A percentile compares a stretch with the other conserved stretches of the same genome.
These are phyloP conservation scores for Dysphania ambrosioides DNA, from an alignment of 148 eudicot species.

Conservation along the genomic window DNA sequence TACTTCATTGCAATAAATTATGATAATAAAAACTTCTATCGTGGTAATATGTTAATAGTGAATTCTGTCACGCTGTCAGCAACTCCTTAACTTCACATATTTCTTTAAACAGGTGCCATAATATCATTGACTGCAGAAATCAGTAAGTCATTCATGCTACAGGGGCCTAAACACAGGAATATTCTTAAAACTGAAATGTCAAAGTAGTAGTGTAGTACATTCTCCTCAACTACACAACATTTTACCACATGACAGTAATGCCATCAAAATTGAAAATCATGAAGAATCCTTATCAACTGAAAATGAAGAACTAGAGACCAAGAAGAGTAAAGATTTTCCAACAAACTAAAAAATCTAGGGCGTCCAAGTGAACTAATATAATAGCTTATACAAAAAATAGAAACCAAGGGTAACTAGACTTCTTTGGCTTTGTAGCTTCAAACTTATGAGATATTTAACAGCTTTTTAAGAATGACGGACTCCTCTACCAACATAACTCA, in stretches of 20 bases:
- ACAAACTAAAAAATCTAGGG: too few relatives aligned
- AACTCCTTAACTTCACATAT: background rate
- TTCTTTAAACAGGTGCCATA: background rate
- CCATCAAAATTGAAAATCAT: too few relatives aligned
- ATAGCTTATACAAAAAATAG: too few relatives aligned
- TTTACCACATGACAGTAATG: background rate
- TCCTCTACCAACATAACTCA: background rate
- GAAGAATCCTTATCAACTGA: too few relatives aligned
- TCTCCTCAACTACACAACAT: background rate
- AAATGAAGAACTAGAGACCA: too few relatives aligned
- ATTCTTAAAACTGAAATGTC: too few relatives aligned
- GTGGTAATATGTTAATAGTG: background rate
- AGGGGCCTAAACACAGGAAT: too few relatives aligned
- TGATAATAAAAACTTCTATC: background rate
- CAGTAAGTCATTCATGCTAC: background rate
- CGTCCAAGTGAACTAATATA: too few relatives aligned
- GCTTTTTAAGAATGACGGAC: background rate
- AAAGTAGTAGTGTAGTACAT: background rate
- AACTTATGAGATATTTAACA: background rate
- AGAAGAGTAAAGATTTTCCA: too few relatives aligned
- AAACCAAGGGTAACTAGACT: too few relatives aligned
- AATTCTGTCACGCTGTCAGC: background rate
- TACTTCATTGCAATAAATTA: background rate
- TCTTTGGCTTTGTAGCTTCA: too few relatives aligned
- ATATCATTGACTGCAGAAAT: background rate